phyloP scores from a whole-genome alignment of 805 yeast species.

The Komagataella pseudopastoris region DNA sequence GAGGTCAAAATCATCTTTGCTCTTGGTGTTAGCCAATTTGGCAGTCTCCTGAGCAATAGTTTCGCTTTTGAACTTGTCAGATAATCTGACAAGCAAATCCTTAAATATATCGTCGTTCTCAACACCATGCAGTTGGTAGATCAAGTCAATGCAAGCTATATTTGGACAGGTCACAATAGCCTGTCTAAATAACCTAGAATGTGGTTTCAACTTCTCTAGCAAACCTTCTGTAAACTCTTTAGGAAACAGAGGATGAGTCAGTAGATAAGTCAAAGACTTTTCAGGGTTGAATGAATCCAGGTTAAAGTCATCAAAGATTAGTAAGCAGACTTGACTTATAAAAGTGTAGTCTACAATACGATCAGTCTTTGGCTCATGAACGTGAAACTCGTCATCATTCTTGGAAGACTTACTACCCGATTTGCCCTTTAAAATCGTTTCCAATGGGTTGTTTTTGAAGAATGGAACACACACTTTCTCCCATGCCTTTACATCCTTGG shows the following conservation, averaged over 20 bases:
- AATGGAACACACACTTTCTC: conserved; percentile 16
- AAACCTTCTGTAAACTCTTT: conserved; percentile 38
- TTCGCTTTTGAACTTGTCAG: conserved; percentile 48
- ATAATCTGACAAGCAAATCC: conserved; percentile 54
- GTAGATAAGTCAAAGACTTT: conserved; percentile 49
- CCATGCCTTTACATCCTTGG: conserved; percentile 13
- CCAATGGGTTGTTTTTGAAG: conserved; percentile 15
- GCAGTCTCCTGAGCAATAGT: conserved; percentile 39
- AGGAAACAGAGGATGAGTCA: conserved; percentile 86
- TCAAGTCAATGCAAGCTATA: conserved; percentile 48
- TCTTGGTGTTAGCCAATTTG: conserved; percentile 17
- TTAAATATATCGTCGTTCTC: conserved; percentile 51
- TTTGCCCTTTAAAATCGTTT: conserved; percentile 10
- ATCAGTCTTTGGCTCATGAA: conserved; percentile 54
- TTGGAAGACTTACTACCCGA: conserved; percentile 3
- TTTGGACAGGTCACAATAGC: conserved; percentile 72
- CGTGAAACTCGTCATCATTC: conserved; percentile 15
- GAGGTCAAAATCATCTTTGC: conserved; percentile 18
- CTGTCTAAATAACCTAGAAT: conserved; percentile 62
- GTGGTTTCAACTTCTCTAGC: conserved; percentile 33
- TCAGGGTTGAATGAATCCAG: conserved; percentile 31
- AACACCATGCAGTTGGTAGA: conserved; percentile 41
- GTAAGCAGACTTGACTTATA: conserved; percentile 25
- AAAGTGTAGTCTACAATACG: conserved; percentile 48
- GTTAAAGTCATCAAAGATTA: conserved; percentile 23